Base-by-base conservation (phyloP, 352 stramenopile genomes). In the Globisporangium iwayamae region DNA sequence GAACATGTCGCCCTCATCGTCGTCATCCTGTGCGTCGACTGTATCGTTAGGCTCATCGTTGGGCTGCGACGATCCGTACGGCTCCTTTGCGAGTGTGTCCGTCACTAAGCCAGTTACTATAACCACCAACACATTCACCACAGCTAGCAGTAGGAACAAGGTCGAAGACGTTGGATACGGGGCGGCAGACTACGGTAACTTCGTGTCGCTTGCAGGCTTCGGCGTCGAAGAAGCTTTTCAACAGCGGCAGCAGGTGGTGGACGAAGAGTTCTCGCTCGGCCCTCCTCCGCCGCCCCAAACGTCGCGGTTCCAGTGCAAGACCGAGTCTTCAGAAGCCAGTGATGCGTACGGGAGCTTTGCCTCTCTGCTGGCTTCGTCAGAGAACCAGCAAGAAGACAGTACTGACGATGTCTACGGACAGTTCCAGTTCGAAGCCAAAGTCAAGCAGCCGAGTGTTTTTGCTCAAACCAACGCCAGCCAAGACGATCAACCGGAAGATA, bases 181-280 rank as follows among this genome's bases (percentile, higher is more conserved):
- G 5, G 14, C 41, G 5, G 65, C 34, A 6, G 75, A 85, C 34
- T 88, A 90, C 36, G 75, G 76, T 18, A 80, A 60, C 48, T 88
- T 90, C 32, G 66, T 65, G 22, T 66, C 68, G 8, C 66, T 87
- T 51, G 30, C 7, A 4, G 30, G 7, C 16, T 28, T 43, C 13
- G 43, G 53, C 11, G 18, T 56, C 30, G 20, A 41, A 36, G 8
- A 4, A 41, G 3, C 3, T n/a, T 6, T n/a, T 56, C 28, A 11
- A 13, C 50, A 56, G 51, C 51, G 43, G 9, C 5, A 30, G 8
- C 14, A 25, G 6, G 14, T 6, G 25, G 16, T n/a, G 18, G 18
- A 30, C 4, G 9, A n/a, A 43, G 61, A 69, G 8, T 52, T 73
- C 58, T 54, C 51, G 2, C 39, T 79, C 9, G 68, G 75, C 4